Evolutionary conservation across 768 basidiomycete species (phyloP).

Genomic region (Asterophora lycoperdoides): DNA sequence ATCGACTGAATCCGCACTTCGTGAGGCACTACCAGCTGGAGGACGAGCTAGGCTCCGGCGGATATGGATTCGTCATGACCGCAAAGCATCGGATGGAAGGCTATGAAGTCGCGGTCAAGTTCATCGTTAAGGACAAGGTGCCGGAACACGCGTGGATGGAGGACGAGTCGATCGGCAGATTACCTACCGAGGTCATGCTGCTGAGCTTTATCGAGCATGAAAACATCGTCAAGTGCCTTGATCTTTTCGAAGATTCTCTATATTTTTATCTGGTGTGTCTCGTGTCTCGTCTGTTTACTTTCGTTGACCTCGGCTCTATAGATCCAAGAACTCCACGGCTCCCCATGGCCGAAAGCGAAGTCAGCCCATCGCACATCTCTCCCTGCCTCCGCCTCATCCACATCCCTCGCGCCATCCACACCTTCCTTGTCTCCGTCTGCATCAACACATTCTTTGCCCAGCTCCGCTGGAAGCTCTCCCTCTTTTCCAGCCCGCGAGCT

Average conservation of each 20-base stretch:
- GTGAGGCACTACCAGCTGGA: slow-evolving; percentile 55
- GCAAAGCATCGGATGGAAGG: slow-evolving; percentile 58
- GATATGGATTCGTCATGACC: slow-evolving; percentile 94
- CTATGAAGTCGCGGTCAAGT: slow-evolving; percentile 88
- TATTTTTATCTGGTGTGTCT: slow-evolving; percentile 83
- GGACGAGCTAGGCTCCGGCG: slow-evolving; percentile 84
- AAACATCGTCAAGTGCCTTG: slow-evolving; percentile 79
- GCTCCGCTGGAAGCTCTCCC: slow-evolving; percentile 42
- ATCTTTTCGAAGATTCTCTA: slow-evolving; percentile 75
- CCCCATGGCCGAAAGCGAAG: slow-evolving; percentile 69
- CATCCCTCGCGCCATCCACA: slow-evolving; percentile 32
- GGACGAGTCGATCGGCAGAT: slow-evolving; percentile 52
- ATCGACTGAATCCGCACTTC: slow-evolving; percentile 59
- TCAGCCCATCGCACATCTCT: slow-evolving; percentile 20
- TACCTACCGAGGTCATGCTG: slow-evolving; percentile 82
- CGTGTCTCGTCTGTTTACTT: neutral
- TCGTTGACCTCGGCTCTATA: slow-evolving; percentile 25
- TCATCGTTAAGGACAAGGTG: slow-evolving; percentile 80
- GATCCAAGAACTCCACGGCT: slow-evolving; percentile 92
- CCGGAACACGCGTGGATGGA: slow-evolving; percentile 58
- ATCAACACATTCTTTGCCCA: slow-evolving; percentile 42
- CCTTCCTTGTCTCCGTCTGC: slow-evolving; percentile 57
- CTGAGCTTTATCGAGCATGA: slow-evolving; percentile 71
- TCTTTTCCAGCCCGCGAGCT: slow-evolving; percentile 2
- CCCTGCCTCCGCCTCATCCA: slow-evolving; percentile 20